Evolutionary conservation across 1,284 basidiomycete genomes (phyloP), one percentile per base, ranked within the genome.

Genomic region (Pterula multifida): DNA sequence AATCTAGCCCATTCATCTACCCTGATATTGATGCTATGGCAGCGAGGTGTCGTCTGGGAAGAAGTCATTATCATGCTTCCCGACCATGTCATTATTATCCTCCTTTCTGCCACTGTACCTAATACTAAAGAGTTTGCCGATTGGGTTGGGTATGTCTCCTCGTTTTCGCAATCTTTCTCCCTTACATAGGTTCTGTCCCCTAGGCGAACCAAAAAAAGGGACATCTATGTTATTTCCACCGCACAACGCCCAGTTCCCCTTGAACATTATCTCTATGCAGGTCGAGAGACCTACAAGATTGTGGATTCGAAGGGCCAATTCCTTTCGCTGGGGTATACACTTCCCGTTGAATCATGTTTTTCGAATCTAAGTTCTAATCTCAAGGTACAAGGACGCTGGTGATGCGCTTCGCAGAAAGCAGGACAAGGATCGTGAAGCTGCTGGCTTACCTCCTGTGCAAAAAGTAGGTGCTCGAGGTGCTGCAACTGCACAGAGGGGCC

Each of bases 11-110:
- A 36, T 36, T 36, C 24, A 35, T 17, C 9, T 36, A 24, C 32
- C 26, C 49, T 54, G 15, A 49, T 56, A 55, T 3, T 11, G 48
- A 45, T 47, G 11, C 46, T 48, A 53, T 23, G 51, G 50, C 59
- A 96, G 92, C 78, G 96, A 61, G 96, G 96, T 49, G 96, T 99
- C 9, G 96, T 99, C 13, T 99, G 96, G 96, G 96, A 99, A 67
- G 96, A 99, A 68, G 96, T 98, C 26, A 99, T 99, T 57, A 99
- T 99, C 65, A 95, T 97, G 91, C 70, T 97, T 11, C 93, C 93
- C 1, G 93, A 97, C 56, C 93, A 97, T 66, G 88, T 97, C 62
- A 94, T 86, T 63, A 96, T 98, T 61, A 96, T 99, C 52, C 72
- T 99, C 26, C 73, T 99, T 13, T 98, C 95, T 2, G 96, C 96